Evolutionary conservation across 1,139 yeast species (phyloP), one percentile per base, ranked within the genome.

Genomic region (Tardiomyces blankii): DNA sequence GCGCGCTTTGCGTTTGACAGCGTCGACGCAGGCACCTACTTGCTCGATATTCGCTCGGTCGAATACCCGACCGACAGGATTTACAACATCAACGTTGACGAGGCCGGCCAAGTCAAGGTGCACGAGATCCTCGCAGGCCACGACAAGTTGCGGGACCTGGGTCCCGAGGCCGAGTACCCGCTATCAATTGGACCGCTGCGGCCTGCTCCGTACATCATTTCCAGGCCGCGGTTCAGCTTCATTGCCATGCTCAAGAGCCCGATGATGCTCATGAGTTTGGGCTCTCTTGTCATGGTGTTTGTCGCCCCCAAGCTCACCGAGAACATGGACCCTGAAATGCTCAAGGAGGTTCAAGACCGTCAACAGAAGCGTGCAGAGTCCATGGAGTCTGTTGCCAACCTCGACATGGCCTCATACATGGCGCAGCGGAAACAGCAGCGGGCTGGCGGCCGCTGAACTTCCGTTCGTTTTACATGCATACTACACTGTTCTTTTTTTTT

Each of bases 241-340:
- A 42, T 60, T 25, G 51, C 50, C 27, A 61, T 67, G 58, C 43
- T 66, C 44, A 59, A 58, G 51, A 61, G 60, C 46, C 70, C 70
- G 12, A 64, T 64, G 61, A 65, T 67, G 53, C 51, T 65, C 38
- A 49, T 67, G 54, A 55, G 65, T 27, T 41, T 67, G 19, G 63
- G 50, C 0, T 58, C 67, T 11, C 49, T 67, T 43, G 60, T 51
- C 12, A 49, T 65, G 52, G 67, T 66, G 13, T 56, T 64, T 25
- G 56, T 56, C 8, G 45, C 66, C 41, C 71, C 71, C 5, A 55
- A 58, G 40, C 35, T 65, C 48, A 51, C 61, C 39, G 62, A 54
- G 32, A 54, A 51, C 42, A 49, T 66, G 39, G 70, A 67, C 45
- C 68, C 67, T 5, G 70, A 66, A 41, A 53, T 62, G 13, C 43